Conservation (phyloP, 345 rosid species). For the Lepidium didymum region DNA sequence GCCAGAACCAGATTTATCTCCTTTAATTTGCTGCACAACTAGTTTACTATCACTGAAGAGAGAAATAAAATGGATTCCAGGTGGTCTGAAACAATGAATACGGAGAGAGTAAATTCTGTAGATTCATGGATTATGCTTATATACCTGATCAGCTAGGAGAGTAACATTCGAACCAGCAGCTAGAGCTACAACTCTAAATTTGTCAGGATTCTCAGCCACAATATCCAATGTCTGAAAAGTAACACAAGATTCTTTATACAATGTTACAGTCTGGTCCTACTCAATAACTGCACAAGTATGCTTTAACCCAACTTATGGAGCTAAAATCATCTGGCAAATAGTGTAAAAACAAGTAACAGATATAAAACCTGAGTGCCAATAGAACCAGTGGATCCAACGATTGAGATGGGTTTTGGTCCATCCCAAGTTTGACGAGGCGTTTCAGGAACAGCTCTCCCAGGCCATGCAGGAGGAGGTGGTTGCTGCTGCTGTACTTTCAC, state of each 20-base stretch:
- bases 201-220: slow-evolving; percentile 83
- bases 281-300: background rate
- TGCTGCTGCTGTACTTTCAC: slow-evolving; percentile 37
- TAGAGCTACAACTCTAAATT: slow-evolving; percentile 81
- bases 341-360: background rate
- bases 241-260: background rate
- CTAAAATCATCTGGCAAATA: background rate
- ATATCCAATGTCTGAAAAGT: slow-evolving; percentile 77
- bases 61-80: background rate
- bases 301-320: background rate
- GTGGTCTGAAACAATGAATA: background rate
- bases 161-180: slow-evolving; percentile 96
- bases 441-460: slow-evolving; percentile 78
- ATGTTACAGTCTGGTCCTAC: background rate
- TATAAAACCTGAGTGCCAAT: slow-evolving; percentile 87
- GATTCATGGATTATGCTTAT: background rate
- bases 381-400: slow-evolving; percentile 95
- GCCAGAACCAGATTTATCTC: background rate
- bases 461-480: slow-evolving; percentile 89
- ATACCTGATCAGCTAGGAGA: slow-evolving; percentile 93
- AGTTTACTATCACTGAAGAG: background rate
- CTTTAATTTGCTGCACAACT: background rate
- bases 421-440: slow-evolving; percentile 63
- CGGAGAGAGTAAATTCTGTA: background rate
- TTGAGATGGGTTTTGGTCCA: slow-evolving; percentile 88